Evolutionary conservation across 257 asterid species (phyloP).

Genomic region (Plectranthus barbatus): DNA sequence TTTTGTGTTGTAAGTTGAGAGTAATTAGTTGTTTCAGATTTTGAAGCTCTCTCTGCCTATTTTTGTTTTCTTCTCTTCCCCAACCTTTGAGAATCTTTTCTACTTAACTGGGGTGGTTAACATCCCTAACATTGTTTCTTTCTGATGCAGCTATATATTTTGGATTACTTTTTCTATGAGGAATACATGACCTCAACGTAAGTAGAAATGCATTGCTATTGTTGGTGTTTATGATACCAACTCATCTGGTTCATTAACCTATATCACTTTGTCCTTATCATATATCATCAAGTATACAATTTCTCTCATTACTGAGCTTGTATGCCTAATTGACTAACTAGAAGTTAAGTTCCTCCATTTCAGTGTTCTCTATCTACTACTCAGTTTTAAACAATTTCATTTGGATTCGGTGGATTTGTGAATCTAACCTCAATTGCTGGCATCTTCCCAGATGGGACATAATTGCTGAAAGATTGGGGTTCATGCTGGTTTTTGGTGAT

Average conservation of each 20-base stretch:
- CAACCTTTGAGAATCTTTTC: background rate
- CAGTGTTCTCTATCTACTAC: background rate
- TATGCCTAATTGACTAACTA: background rate
- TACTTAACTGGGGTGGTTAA: background rate
- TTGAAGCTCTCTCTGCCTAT: constrained; percentile 7
- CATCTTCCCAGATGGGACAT: constrained; percentile 77
- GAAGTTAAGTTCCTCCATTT: background rate
- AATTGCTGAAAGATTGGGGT: constrained; percentile 95
- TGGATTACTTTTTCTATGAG: constrained; percentile 85
- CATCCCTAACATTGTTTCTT: background rate
- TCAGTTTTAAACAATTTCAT: constrained; percentile 2
- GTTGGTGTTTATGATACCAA: constrained; percentile 5
- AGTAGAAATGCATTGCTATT: constrained; percentile 27
- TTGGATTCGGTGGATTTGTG: constrained; percentile 1
- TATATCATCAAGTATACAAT: background rate
- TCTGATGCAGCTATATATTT: constrained; percentile 63
- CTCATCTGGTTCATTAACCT: background rate
- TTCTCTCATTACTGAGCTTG: background rate
- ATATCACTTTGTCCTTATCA: background rate
- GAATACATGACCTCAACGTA: constrained; percentile 99
- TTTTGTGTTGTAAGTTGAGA: constrained; percentile 59
- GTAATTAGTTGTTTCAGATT: background rate
- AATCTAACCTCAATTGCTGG: constrained; percentile 18
- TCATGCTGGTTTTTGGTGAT: constrained; percentile 98
- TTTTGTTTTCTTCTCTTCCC: background rate